Evolutionary conservation across 108 stramenopile species (phyloP), one percentile per base, ranked within the genome.

Genomic region (Nitzschia putrida): DNA sequence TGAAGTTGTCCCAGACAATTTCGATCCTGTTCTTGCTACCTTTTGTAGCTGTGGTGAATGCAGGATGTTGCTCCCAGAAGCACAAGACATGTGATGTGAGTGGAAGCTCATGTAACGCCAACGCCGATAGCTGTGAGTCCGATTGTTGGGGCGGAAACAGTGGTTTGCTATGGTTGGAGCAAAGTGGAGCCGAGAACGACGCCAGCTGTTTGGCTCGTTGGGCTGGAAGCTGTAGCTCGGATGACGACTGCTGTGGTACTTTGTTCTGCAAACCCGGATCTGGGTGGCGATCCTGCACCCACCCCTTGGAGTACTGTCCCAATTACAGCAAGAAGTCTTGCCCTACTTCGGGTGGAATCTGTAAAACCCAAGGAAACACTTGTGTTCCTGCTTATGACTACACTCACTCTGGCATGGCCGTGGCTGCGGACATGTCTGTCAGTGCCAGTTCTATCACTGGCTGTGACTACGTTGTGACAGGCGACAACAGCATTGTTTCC

Each of bases 301-400:
- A 59, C 38, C 58, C 58, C 7, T 0, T 38, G 13, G 58, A 59
- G 6, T 29, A 29, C 7, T 59, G 58, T 29, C n/a, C n/a, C 14
- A 29, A 16, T 5, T 59, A 40, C 37, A 29, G 34, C 2, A 29
- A 25, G 11, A 18, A 12, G 1, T 13, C 26, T 20, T 59, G 58
- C 38, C 58, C 58, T 1, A 16, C 58, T 39, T 34, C 29, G 3
- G 29, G 29, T 3, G 26, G n/a, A 6, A 13, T 18, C 20, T 59
- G 58, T 29, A 40, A 2, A 1, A 40, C n/a, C 6, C 1, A 39
- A 16, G n/a, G n/a, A 40, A 37, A 37, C 34, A 7, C 23, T 2
- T 59, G 58, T 59, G 9, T 40, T n/a, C 58, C 58, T 1, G 38
- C n/a, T 5, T 18, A 49, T 29, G 58, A 40, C 9, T 59, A 39